Conservation (phyloP, 164 flowering plant species). For the Nymphaea colorata region DNA sequence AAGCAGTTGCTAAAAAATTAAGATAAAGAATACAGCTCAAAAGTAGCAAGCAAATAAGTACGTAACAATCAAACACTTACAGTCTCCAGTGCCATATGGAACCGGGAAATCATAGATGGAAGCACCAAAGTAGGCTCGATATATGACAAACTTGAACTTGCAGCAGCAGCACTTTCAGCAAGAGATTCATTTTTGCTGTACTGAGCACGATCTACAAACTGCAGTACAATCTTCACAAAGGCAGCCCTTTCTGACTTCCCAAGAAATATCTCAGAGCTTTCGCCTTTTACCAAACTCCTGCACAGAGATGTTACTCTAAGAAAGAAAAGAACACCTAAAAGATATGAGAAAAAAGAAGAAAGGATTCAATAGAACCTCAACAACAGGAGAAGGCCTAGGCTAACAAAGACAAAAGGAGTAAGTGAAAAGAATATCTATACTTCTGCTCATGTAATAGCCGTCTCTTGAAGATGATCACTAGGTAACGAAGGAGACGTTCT, state of each 20-base stretch:
- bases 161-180: slow-evolving; percentile 88
- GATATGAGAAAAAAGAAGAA: too few relatives aligned
- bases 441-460: slow-evolving; percentile 70
- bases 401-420: too few relatives aligned
- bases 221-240: slow-evolving; percentile 67
- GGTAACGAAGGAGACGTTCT: slow-evolving; percentile 74
- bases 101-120: slow-evolving; percentile 86
- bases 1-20: too few relatives aligned
- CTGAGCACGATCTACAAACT: slow-evolving; percentile 92
- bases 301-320: slow-evolving; percentile 7
- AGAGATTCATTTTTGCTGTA: slow-evolving; percentile 93
- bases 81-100: slow-evolving; percentile 91
- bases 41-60: too few relatives aligned
- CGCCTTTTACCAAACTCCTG: slow-evolving; percentile 34
- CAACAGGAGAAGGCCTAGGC: too few relatives aligned
- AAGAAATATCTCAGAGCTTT: slow-evolving; percentile 25
- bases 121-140: slow-evolving; percentile 86
- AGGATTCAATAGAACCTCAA: too few relatives aligned
- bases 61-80: slow-evolving; percentile 32
- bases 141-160: slow-evolving; percentile 84
- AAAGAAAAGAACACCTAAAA: slow-evolving; percentile 1
- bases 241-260: slow-evolving; percentile 50
- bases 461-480: slow-evolving; percentile 66
- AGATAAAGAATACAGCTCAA: too few relatives aligned
- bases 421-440: slow-evolving; percentile 28